Conservation (phyloP, 1,139 yeast genomes). For the Scheffersomyces segobiensis region DNA sequence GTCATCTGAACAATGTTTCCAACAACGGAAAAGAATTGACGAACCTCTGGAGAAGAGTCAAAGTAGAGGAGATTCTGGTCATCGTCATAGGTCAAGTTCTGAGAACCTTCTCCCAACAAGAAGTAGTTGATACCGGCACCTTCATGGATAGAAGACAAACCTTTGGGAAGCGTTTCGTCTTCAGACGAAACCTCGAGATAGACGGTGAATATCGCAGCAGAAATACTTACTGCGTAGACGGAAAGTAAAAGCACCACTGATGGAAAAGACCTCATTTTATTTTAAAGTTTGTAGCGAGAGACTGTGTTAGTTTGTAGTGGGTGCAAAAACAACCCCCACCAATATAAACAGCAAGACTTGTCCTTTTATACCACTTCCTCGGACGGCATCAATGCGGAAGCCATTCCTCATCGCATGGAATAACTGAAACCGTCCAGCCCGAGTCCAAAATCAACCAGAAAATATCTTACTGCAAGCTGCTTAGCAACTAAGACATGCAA, state of each 20-base stretch:
- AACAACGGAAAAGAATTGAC: conserved; percentile 5
- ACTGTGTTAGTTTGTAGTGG: background rate
- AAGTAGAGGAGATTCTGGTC: background rate
- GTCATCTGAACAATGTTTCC: conserved; percentile 14
- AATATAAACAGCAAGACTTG: background rate
- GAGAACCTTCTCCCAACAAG: conserved; percentile 14
- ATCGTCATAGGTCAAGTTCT: conserved; percentile 6
- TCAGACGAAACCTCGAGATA: conserved; percentile 1
- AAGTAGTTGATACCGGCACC: conserved; percentile 21
- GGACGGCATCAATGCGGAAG: background rate
- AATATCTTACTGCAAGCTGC: no score
- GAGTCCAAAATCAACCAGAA: background rate
- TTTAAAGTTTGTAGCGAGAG: background rate
- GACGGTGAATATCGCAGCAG: background rate
- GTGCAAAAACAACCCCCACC: background rate
- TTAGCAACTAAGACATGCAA: background rate
- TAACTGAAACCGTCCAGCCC: background rate
- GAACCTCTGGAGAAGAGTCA: background rate
- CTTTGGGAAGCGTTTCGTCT: conserved; percentile 7
- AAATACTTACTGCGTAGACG: background rate
- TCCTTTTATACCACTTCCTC: background rate
- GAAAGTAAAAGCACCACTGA: background rate
- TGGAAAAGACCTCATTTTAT: background rate
- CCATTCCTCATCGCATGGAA: background rate
- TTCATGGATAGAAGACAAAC: conserved; percentile 15